These are phyloP conservation scores for Camelina laxa DNA, from an alignment of 345 rosid genomes.

Conservation along the genomic window DNA sequence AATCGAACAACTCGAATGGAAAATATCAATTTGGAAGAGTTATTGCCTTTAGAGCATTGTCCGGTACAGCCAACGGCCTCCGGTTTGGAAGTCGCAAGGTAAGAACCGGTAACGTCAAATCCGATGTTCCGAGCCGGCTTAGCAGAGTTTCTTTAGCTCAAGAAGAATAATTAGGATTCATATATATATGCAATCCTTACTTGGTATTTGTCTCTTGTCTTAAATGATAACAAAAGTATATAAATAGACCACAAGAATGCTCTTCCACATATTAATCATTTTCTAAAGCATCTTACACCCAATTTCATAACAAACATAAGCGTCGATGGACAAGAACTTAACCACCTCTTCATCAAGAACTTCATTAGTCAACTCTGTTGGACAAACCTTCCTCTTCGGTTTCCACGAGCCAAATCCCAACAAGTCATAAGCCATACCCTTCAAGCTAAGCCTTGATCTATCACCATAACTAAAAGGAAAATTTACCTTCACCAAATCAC, in stretches of 20 bases:
- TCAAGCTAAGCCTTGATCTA: conserved; percentile 27
- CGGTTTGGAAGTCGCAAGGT: background rate
- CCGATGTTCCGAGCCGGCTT: background rate
- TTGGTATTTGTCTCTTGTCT: background rate
- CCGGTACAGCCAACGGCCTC: background rate
- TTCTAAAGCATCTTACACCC: conserved; percentile 12
- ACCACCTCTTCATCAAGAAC: conserved; percentile 39
- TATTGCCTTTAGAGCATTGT: background rate
- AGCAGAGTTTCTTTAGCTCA: background rate
- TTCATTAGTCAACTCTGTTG: conserved; percentile 5
- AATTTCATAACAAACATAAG: conserved; percentile 37
- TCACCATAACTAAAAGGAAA: conserved; percentile 28
- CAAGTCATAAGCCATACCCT: conserved; percentile 28
- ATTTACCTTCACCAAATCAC: conserved; percentile 33
- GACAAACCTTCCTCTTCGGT: conserved; percentile 16
- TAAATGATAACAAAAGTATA: background rate
- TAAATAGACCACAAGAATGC: background rate
- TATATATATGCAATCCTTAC: background rate
- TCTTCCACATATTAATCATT: too few species aligned
- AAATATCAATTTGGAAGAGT: background rate
- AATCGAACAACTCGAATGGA: background rate
- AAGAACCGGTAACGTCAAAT: background rate
- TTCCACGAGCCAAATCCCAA: conserved; percentile 39
- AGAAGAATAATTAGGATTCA: background rate
- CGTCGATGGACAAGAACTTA: conserved; percentile 33